Evolutionary conservation across 2,329 filamentous ascomycete genomes (phyloP).

Genomic region (Fusarium tanahbumbuense): DNA sequence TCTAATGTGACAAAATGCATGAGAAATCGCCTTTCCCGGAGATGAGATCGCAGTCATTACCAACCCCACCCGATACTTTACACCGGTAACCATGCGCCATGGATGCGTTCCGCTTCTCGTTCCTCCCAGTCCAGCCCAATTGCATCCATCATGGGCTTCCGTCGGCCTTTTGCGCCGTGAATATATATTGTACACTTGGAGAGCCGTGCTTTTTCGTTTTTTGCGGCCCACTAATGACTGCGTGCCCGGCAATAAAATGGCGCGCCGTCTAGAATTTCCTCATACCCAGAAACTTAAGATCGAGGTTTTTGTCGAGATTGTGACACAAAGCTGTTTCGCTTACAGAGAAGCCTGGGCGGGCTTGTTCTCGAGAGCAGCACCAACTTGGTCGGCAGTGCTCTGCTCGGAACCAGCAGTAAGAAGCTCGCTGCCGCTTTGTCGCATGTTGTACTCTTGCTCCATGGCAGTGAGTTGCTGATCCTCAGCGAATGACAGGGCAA

Average conservation of each 20-base stretch:
- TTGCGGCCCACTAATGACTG: slow-evolving; percentile 37
- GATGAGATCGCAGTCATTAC: slow-evolving; percentile 49
- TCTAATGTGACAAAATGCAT: slow-evolving; percentile 47
- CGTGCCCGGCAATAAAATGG: slow-evolving; percentile 28
- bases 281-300: slow-evolving; percentile 22
- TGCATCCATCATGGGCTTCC: slow-evolving; percentile 39
- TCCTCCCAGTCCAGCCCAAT: slow-evolving; percentile 33
- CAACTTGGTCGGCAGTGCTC: slow-evolving; percentile 62
- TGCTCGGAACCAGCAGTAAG: slow-evolving; percentile 61
- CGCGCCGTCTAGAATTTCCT: slow-evolving; percentile 35
- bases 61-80: slow-evolving; percentile 45
- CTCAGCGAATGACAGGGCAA: slow-evolving; percentile 91
- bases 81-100: slow-evolving; percentile 41
- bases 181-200: slow-evolving; percentile 47
- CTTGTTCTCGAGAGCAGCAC: slow-evolving; percentile 60
- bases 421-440: slow-evolving; percentile 85
- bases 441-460: slow-evolving; percentile 97
- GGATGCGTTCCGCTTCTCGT: slow-evolving; percentile 36
- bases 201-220: slow-evolving; percentile 22
- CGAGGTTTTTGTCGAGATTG: slow-evolving; percentile 21
- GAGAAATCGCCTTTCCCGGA: slow-evolving; percentile 44
- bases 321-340: slow-evolving; percentile 35
- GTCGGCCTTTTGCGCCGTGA: slow-evolving; percentile 44
- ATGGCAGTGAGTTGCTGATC: slow-evolving; percentile 97
- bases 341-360: slow-evolving; percentile 65